phyloP scores from a whole-genome alignment of 768 basidiomycete genomes.

The Leccinum aurantiacum region DNA sequence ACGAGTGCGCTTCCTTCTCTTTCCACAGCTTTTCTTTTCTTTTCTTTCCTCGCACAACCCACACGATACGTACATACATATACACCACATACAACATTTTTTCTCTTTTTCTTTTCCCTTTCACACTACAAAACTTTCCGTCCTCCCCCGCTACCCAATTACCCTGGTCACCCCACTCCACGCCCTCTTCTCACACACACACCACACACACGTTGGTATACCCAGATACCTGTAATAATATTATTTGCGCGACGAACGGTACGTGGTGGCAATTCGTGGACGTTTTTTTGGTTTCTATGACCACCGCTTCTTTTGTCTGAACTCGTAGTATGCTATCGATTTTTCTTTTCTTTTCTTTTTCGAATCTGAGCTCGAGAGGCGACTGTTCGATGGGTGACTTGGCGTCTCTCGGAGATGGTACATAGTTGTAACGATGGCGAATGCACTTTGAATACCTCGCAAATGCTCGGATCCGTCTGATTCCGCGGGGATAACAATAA shows the following conservation, averaged over 20 bases:
- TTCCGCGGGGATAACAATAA: too few species aligned
- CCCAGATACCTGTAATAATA: slow-evolving; percentile 40
- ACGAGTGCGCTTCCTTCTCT: neutral
- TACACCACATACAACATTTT: neutral
- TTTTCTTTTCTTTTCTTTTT: neutral
- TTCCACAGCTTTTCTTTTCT: neutral
- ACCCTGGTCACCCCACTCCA: neutral
- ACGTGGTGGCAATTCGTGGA: neutral
- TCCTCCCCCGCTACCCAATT: neutral
- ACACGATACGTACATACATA: neutral
- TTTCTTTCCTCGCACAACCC: neutral
- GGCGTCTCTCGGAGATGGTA: neutral
- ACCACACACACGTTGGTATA: slow-evolving; percentile 26
- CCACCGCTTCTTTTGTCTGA: neutral
- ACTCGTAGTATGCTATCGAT: neutral
- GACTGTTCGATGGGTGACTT: neutral
- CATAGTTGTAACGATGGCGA: neutral
- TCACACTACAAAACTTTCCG: neutral
- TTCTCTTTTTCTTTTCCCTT: slow-evolving; percentile 21
- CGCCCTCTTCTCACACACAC: neutral
- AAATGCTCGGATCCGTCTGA: too few species aligned
- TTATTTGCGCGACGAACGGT: slow-evolving; percentile 18
- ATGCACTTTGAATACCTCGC: too few species aligned
- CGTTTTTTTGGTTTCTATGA: neutral
- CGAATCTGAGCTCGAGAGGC: neutral